Conservation (phyloP, 2,329 filamentous ascomycete species). For the Fusarium virguliforme region DNA sequence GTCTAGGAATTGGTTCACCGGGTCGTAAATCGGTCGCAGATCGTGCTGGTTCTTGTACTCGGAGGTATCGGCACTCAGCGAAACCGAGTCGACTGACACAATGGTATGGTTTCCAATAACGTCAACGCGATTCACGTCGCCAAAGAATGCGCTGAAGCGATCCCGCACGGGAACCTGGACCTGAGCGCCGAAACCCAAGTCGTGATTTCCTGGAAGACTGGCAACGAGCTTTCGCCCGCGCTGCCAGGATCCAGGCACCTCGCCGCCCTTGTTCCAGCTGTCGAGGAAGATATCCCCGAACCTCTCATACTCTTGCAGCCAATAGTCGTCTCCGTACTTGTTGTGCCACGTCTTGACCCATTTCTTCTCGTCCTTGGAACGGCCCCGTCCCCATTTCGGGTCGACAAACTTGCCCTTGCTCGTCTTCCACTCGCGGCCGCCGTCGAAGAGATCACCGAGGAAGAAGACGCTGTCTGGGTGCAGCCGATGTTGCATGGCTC, state of each 20-base stretch:
- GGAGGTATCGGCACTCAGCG: constrained; percentile 80
- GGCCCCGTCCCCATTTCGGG: constrained; percentile 70
- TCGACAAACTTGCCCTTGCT: constrained; percentile 72
- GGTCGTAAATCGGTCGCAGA: constrained; percentile 78
- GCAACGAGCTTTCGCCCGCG: constrained; percentile 84
- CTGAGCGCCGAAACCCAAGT: constrained; percentile 90
- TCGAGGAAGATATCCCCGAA: constrained; percentile 90
- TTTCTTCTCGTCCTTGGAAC: constrained; percentile 68
- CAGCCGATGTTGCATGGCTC: constrained; percentile 80
- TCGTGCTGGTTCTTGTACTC: constrained; percentile 67
- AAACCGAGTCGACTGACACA: constrained; percentile 91
- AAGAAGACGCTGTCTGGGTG: constrained; percentile 93
- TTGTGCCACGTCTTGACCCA: constrained; percentile 78
- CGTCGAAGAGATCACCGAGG: constrained; percentile 94
- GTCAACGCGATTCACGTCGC: constrained; percentile 91
- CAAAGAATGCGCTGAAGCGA: constrained; percentile 90
- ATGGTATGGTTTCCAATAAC: constrained; percentile 96
- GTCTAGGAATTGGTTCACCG: constrained; percentile 83
- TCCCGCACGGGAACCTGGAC: constrained; percentile 86
- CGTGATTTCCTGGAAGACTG: constrained; percentile 94
- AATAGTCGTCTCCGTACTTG: constrained; percentile 85
- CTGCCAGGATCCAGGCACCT: constrained; percentile 70
- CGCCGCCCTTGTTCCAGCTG: constrained; percentile 74
- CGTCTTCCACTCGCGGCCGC: constrained; percentile 94
- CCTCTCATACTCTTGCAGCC: constrained; percentile 87